Conservation (phyloP, 148 eudicot species). For the Rhododendron williamsianum region DNA sequence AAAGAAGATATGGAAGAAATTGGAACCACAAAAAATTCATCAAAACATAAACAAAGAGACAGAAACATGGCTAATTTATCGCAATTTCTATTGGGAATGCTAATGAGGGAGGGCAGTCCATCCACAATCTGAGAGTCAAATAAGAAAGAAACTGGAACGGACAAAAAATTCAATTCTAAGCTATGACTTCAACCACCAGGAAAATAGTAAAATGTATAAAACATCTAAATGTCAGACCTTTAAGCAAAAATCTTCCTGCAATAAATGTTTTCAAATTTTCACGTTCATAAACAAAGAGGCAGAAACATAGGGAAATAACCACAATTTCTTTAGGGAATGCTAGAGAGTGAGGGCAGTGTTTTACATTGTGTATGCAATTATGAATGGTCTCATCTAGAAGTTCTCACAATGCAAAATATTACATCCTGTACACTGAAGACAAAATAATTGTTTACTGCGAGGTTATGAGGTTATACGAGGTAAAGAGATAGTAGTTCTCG, state of each 20-base stretch:
- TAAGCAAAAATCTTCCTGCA: neutral
- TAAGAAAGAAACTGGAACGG: neutral
- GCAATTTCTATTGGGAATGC: neutral
- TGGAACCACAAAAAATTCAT: neutral
- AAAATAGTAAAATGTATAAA: neutral
- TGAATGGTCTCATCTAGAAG: neutral
- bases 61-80: too few species aligned
- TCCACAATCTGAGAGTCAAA: neutral
- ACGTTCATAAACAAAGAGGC: neutral
- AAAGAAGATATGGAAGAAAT: neutral
- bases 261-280: neutral
- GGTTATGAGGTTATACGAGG: neutral
- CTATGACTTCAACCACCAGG: neutral
- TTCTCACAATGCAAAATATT: neutral
- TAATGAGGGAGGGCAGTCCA: neutral
- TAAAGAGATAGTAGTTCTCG: neutral
- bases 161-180: neutral
- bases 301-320: neutral
- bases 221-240: neutral
- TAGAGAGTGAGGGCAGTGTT: neutral
- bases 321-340: neutral
- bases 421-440: neutral
- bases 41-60: neutral
- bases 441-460: neutral
- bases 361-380: neutral